phyloP scores from a whole-genome alignment of 2,329 filamentous ascomycete species.

The Trichoderma afroharzianum region DNA sequence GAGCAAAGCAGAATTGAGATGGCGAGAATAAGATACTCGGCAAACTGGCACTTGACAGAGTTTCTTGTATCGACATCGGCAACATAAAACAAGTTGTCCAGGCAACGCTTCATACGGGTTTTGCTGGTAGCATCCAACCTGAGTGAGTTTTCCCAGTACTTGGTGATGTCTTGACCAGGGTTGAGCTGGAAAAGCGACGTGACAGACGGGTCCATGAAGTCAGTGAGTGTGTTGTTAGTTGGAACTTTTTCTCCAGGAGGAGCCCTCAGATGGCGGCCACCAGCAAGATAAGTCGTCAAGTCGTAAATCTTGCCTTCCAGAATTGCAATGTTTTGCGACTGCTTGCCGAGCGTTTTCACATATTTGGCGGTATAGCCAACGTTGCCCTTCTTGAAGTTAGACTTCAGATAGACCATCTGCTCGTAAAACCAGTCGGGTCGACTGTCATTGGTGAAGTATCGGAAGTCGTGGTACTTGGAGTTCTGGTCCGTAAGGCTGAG shows the following conservation, averaged over 20 bases:
- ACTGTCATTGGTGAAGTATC: slow-evolving; percentile 74
- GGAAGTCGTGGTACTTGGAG: slow-evolving; percentile 86
- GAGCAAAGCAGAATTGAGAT: slow-evolving; percentile 75
- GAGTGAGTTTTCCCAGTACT: slow-evolving; percentile 71
- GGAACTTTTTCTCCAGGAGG: slow-evolving; percentile 50
- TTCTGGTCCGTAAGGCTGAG: slow-evolving; percentile 69
- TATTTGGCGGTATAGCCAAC: slow-evolving; percentile 80
- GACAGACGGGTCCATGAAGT: slow-evolving; percentile 80
- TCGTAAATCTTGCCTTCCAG: slow-evolving; percentile 82
- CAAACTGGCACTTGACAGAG: slow-evolving; percentile 79
- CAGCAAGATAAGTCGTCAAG: slow-evolving; percentile 75
- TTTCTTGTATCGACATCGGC: slow-evolving; percentile 89
- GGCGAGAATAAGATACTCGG: slow-evolving; percentile 82
- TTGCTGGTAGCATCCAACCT: slow-evolving; percentile 54
- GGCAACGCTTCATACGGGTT: slow-evolving; percentile 70
- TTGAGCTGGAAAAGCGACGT: slow-evolving; percentile 72
- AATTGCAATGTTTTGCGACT: slow-evolving; percentile 67
- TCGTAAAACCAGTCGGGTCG: slow-evolving; percentile 91
- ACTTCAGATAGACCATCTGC: slow-evolving; percentile 73
- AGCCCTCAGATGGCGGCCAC: slow-evolving; percentile 64
- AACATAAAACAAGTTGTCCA: slow-evolving; percentile 93
- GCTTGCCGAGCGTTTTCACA: slow-evolving; percentile 64
- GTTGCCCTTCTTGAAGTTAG: slow-evolving; percentile 79
- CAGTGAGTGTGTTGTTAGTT: slow-evolving; percentile 48
- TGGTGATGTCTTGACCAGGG: slow-evolving; percentile 75